These are phyloP conservation scores for Byssochlamys sp. DNA, from an alignment of 2,329 filamentous ascomycete genomes.

Conservation along the genomic window DNA sequence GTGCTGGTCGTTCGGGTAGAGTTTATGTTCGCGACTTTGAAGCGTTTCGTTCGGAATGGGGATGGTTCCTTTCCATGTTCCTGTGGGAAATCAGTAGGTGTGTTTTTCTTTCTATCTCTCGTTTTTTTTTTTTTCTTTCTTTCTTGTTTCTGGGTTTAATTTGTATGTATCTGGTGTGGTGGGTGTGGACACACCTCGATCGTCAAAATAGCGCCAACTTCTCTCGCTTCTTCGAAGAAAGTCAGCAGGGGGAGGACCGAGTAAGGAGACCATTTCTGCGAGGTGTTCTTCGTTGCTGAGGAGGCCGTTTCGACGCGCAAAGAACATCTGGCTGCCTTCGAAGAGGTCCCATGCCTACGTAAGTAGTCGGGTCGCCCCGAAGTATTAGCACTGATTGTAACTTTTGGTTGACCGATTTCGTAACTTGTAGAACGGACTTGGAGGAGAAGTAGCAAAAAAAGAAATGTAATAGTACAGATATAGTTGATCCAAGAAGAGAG, in stretches of 20 bases:
- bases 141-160: neutral
- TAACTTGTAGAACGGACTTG: neutral
- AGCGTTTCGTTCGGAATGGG: constrained; percentile 17
- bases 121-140: neutral
- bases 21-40: constrained; percentile 14
- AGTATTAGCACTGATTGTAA: constrained; percentile 1
- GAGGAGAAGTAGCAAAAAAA: too few species aligned
- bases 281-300: constrained; percentile 31
- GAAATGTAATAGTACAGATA: too few species aligned
- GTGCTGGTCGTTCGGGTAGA: constrained; percentile 16
- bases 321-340: constrained; percentile 31
- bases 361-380: too few species aligned
- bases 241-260: constrained; percentile 30
- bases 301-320: constrained; percentile 22
- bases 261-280: constrained; percentile 34
- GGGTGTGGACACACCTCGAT: constrained; percentile 15
- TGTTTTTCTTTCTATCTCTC: neutral
- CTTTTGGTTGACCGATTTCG: too few species aligned
- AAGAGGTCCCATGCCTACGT: constrained; percentile 33
- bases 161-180: neutral
- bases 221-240: constrained; percentile 13
- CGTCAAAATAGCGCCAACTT: constrained; percentile 26
- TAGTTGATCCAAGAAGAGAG: neutral
- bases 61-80: constrained; percentile 15
- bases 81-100: constrained; percentile 5